Conservation (phyloP, 805 yeast species). For the Saccharomycopsis fibuligera region DNA sequence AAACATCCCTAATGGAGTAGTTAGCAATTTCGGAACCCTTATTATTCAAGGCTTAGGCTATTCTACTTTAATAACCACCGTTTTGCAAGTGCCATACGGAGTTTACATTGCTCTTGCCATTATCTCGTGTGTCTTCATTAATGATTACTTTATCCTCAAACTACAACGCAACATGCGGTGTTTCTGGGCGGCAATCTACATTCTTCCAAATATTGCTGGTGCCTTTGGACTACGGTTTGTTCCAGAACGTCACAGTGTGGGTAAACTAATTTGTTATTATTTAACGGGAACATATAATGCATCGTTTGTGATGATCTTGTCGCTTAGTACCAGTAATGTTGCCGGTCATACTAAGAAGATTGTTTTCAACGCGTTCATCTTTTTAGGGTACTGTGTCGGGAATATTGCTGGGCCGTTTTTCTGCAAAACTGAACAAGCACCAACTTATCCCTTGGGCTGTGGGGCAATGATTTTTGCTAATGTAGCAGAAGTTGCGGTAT, state of each 20-base stretch:
- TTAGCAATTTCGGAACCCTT: slow-evolving; percentile 27
- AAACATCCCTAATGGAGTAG: slow-evolving; percentile 32
- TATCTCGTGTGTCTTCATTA: slow-evolving; percentile 39
- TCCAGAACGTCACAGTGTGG: slow-evolving; percentile 27
- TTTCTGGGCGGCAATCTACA: slow-evolving; percentile 30
- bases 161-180: slow-evolving; percentile 33
- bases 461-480: slow-evolving; percentile 31
- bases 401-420: slow-evolving; percentile 52
- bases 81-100: slow-evolving; percentile 43
- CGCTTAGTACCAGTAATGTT: slow-evolving; percentile 39
- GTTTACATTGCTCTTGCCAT: slow-evolving; percentile 26
- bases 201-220: slow-evolving; percentile 28
- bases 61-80: slow-evolving; percentile 33
- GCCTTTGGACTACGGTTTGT: slow-evolving; percentile 41
- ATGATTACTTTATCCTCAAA: slow-evolving; percentile 48
- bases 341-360: slow-evolving; percentile 58
- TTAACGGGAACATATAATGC: slow-evolving; percentile 32
- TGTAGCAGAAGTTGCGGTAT: background rate
- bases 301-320: slow-evolving; percentile 31
- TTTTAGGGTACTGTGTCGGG: slow-evolving; percentile 58
- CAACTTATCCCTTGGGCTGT: slow-evolving; percentile 37
- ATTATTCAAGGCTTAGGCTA: slow-evolving; percentile 34
- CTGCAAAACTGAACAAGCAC: slow-evolving; percentile 38
- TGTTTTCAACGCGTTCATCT: slow-evolving; percentile 41
- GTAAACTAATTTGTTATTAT: slow-evolving; percentile 24